Base-by-base conservation (phyloP, 1,284 basidiomycete genomes). In the Leccinum pallidistipes region DNA sequence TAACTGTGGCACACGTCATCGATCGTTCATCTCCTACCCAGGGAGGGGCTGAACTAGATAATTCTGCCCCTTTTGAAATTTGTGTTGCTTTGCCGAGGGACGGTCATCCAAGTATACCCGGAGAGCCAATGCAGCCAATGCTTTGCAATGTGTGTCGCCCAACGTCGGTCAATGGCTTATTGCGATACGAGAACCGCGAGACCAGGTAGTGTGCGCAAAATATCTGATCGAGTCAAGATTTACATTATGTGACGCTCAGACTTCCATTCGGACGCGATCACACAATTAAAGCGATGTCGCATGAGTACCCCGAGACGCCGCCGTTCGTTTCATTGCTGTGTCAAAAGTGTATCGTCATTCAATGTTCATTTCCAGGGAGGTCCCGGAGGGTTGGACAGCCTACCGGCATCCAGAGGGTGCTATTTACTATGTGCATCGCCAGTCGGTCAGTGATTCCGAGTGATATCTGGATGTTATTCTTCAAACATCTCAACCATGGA, bases 361-460 rank as follows among this genome's bases (percentile, higher is more conserved):
- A 54, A 50, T 16, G 1, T 55, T 50, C 9, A 2, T 58, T 62
- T 50, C 14, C 32, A 74, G 72, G 21, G 55, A 36, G 3, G 40
- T 64, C 4, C 73, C 70, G 0, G 18, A 49, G 1, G 75, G 71
- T 0, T 74, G 72, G 72, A 45, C 3, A n/a, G 65, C 69, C 1
- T 62, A 58, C 24, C 62, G 62, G 2, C 72, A 74, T 29, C 72
- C 72, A 34, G 72, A 74, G 54, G 72, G 72, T 24, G 73, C 58
- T 40, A 66, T 66, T 14, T 74, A 75, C 32, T 74, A 64, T 18
- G 59, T 75, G 38, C 67, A 76, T 38, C n/a, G 12, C 14, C 40
- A 65, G 4, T 67, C 62, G 57, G 75, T 76, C 14, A 62, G 74
- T 69, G 27, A 11, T 40, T 49, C n/a, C 16, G 24, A 52, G 43